phyloP scores from a whole-genome alignment of 257 asterid species.

The Anisodus tanguticus region DNA sequence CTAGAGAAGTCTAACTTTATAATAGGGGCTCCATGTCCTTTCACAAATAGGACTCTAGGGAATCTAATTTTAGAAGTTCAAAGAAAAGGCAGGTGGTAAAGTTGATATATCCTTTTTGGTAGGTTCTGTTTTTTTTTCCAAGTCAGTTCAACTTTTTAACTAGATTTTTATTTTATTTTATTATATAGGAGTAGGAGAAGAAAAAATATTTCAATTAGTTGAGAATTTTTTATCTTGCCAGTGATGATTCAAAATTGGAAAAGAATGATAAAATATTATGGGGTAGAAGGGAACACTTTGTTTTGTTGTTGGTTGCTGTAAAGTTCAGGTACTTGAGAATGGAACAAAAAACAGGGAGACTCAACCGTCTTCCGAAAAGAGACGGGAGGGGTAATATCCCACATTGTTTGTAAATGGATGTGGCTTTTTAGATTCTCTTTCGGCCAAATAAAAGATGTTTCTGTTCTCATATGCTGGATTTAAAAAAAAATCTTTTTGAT shows the following conservation, averaged over 20 bases:
- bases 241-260: not conserved
- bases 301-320: slow-evolving; percentile 42
- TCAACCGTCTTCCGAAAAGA: too few relatives aligned
- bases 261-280: not conserved
- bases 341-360: too few relatives aligned
- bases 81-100: slow-evolving; percentile 14
- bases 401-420: slow-evolving; percentile 51
- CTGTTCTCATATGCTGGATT: slow-evolving; percentile 22
- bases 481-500: not conserved
- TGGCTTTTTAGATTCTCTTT: slow-evolving; percentile 46
- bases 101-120: slow-evolving; percentile 20
- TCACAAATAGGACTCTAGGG: not conserved
- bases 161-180: not conserved
- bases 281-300: slow-evolving; percentile 31
- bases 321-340: too few relatives aligned
- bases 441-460: slow-evolving; percentile 32
- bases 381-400: slow-evolving; percentile 42
- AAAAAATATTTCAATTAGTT: too few relatives aligned
- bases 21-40: slow-evolving; percentile 7
- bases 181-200: too few relatives aligned
- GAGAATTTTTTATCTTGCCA: too few relatives aligned
- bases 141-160: not conserved
- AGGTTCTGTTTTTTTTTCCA: not conserved
- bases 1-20: slow-evolving; percentile 66
- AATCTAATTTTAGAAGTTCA: slow-evolving; percentile 32